These are phyloP conservation scores for Macadamia integrifolia DNA, from an alignment of 164 flowering plant species.

Conservation along the genomic window DNA sequence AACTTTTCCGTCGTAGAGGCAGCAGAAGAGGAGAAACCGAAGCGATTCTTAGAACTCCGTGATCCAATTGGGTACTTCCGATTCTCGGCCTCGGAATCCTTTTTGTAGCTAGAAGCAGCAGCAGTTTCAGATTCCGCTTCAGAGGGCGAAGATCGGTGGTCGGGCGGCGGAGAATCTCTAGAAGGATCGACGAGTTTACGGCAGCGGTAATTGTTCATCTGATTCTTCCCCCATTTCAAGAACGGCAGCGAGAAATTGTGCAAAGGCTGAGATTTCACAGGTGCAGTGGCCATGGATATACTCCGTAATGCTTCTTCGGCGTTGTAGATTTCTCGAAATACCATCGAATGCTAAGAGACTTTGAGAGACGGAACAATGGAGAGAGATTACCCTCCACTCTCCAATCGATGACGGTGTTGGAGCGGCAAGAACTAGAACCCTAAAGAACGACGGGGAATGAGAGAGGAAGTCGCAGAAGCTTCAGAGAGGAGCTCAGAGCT, in stretches of 20 bases:
- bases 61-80: conserved; percentile 17
- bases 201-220: conserved; percentile 16
- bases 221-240: conserved; percentile 44
- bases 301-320: not conserved
- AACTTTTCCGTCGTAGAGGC: not conserved
- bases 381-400: too few relatives aligned
- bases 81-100: conserved; percentile 4
- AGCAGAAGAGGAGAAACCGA: conserved; percentile 9
- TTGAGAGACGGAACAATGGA: too few relatives aligned
- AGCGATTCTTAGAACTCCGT: conserved; percentile 18
- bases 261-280: conserved; percentile 46
- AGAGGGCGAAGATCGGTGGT: not conserved
- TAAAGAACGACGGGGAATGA: too few relatives aligned
- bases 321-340: not conserved
- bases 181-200: conserved; percentile 11
- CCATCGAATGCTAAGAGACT: not conserved
- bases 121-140: conserved; percentile 3
- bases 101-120: not conserved
- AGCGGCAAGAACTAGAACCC: too few relatives aligned
- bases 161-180: conserved; percentile 6
- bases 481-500: too few relatives aligned
- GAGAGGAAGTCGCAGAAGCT: too few relatives aligned
- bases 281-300: conserved; percentile 32
- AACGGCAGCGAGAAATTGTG: conserved; percentile 46
- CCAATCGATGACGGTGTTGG: too few relatives aligned